Base-by-base conservation (phyloP, 768 basidiomycete genomes). In the Tylopilus subfusipes region DNA sequence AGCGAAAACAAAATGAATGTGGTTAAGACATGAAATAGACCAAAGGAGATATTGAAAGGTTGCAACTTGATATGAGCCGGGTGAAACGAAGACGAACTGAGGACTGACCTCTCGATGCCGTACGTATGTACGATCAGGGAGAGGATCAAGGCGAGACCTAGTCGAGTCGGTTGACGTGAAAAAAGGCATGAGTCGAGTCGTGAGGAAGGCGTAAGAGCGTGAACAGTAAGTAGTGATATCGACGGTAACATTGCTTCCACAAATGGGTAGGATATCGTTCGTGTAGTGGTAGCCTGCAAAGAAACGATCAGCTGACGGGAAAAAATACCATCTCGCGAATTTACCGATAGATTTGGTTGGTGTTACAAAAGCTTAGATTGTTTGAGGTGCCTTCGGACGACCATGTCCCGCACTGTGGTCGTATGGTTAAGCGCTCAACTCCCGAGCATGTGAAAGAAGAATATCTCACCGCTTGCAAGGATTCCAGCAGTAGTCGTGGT, bases 381-480 rank as follows among this genome's bases (percentile, higher is more conserved):
- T 58, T 84, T 86, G 25, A 90, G 76, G 62, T 90, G 86, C 61
- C 88, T 83, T 42, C 88, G 82, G 34, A 89, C 82, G 46, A 90
- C 87, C 86, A 89, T 90, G 63, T 90, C 88, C 36, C 87, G 79
- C 47, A 90, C 88, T 88, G 61, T 44, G 25, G 50, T 42, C 52
- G 27, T 18, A 36, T 64, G 48, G 58, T 45, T 12, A 55, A 4
- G 39, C 31, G 25, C n/a, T 38, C 14, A 7, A 33, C 40, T 39
- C 51, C 8, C 31, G 25, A 11, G 55, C 45, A 36, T 48, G 42
- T 34, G 22, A 48, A 42, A 45, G 25, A 34, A 16, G 18, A 42
- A 30, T 29, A 14, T 14, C 85, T 57, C 49, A 88, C 86, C 86
- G 58, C 85, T 87, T 5, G 85, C 85, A 40, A 90, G 84, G 52